Percentiles rank a stretch among this genome's conserved stretches.
phyloP scores from a whole-genome alignment of 2,329 filamentous ascomycete species.

The Penicillium freii region DNA sequence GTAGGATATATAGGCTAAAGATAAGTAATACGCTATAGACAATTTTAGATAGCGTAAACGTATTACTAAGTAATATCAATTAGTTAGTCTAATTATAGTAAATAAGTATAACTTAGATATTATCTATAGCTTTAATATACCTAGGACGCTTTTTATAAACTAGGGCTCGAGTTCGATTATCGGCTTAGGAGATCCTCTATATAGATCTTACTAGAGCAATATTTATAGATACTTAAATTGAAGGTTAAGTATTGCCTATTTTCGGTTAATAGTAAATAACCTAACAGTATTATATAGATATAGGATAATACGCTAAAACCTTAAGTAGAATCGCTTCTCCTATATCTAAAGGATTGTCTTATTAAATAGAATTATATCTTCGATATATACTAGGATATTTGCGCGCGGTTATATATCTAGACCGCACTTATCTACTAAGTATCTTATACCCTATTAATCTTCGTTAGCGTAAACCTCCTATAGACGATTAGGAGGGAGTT shows the following conservation, averaged over 20 bases:
- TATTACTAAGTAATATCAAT: too few species aligned
- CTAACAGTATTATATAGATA: neutral
- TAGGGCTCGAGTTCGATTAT: neutral
- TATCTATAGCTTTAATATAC: neutral
- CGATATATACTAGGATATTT: neutral
- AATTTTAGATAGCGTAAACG: too few species aligned
- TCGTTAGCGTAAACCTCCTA: neutral
- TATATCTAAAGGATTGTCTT: neutral
- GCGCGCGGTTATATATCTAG: neutral
- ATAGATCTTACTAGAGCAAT: neutral
- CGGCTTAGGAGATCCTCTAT: neutral
- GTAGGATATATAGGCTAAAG: too few species aligned
- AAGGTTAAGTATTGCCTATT: neutral
- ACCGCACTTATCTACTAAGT: neutral
- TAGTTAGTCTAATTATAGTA: too few species aligned
- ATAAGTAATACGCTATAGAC: too few species aligned
- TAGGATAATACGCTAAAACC: neutral
- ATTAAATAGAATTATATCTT: neutral
- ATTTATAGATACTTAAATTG: neutral
- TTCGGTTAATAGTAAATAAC: neutral
- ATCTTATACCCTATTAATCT: neutral
- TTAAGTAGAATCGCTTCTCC: neutral
- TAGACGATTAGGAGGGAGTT: neutral
- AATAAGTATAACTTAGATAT: neutral
- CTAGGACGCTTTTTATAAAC: neutral